phyloP scores from a whole-genome alignment of 2,329 filamentous ascomycete genomes.

The Sporothrix curviconia region DNA sequence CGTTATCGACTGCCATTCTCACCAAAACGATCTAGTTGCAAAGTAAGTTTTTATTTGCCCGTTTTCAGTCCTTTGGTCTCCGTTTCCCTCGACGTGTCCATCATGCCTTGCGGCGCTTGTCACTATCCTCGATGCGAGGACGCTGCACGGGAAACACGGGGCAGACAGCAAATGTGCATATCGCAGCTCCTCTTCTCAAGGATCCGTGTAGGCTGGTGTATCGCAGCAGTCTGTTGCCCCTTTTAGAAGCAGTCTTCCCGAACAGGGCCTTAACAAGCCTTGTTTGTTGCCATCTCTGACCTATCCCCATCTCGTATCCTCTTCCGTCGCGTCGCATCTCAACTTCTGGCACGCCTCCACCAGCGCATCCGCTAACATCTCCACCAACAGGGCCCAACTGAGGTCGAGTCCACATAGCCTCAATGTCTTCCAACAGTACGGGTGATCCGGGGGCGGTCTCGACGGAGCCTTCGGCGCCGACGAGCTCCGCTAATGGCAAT shows the following conservation, averaged over 20 bases:
- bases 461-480: slow-evolving; percentile 6
- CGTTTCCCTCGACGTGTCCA: neutral
- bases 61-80: neutral
- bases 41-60: slow-evolving; percentile 8
- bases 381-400: slow-evolving; percentile 23
- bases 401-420: slow-evolving; percentile 23
- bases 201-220: neutral
- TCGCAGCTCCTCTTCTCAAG: neutral
- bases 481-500: slow-evolving; percentile 14
- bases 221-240: neutral
- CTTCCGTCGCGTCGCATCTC: neutral
- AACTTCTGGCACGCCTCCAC: neutral
- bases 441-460: slow-evolving; percentile 13
- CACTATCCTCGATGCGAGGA: neutral
- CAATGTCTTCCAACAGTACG: slow-evolving; percentile 27
- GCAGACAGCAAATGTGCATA: neutral
- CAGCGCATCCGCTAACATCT: slow-evolving; percentile 25
- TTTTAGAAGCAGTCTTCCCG: neutral
- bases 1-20: neutral
- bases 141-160: neutral
- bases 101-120: neutral
- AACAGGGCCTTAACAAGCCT: too few relatives aligned
- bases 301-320: too few relatives aligned
- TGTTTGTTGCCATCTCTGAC: too few relatives aligned
- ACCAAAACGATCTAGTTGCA: slow-evolving; percentile 8